Evolutionary conservation across 768 basidiomycete species (phyloP).

Genomic region (Leccinum subgranulosum): DNA sequence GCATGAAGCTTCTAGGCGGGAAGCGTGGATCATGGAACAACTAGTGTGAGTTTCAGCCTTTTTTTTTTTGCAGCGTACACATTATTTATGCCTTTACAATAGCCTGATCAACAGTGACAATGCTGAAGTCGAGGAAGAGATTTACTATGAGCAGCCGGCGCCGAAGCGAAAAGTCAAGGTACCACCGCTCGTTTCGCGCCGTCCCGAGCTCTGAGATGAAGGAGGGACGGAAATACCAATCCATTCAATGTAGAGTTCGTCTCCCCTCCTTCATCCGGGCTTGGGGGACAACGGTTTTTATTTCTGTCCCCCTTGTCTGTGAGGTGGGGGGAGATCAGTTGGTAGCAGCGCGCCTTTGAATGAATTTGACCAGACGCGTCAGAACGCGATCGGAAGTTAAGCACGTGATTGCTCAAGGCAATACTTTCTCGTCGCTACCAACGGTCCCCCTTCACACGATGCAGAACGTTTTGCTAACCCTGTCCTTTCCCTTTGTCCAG

Average conservation of each 20-base stretch:
- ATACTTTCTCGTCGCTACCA: constrained; percentile 37
- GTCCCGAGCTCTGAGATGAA: constrained; percentile 95
- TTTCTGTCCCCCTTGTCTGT: constrained; percentile 72
- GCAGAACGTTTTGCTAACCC: constrained; percentile 34
- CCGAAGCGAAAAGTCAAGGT: constrained; percentile 85
- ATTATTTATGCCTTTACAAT: constrained; percentile 7
- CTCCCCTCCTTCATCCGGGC: constrained; percentile 86
- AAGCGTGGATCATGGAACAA: constrained; percentile 92
- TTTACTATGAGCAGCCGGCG: constrained; percentile 68
- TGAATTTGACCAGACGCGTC: constrained; percentile 33
- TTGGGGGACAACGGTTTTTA: constrained; percentile 79
- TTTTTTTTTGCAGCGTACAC: background rate
- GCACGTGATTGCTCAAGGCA: constrained; percentile 31
- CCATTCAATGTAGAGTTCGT: constrained; percentile 64
- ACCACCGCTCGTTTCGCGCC: constrained; percentile 79
- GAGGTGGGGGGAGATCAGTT: constrained; percentile 36
- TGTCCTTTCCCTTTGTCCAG: constrained; percentile 17
- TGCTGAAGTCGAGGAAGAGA: constrained; percentile 74
- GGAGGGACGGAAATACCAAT: constrained; percentile 47
- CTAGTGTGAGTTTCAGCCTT: constrained; percentile 58
- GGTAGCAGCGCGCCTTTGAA: constrained; percentile 23
- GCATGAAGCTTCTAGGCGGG: constrained; percentile 82
- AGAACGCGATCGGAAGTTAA: constrained; percentile 19
- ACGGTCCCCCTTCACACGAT: constrained; percentile 36
- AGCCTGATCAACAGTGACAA: constrained; percentile 70